Conservation (phyloP, 2,329 filamentous ascomycete species). For the Fusarium compactum region DNA sequence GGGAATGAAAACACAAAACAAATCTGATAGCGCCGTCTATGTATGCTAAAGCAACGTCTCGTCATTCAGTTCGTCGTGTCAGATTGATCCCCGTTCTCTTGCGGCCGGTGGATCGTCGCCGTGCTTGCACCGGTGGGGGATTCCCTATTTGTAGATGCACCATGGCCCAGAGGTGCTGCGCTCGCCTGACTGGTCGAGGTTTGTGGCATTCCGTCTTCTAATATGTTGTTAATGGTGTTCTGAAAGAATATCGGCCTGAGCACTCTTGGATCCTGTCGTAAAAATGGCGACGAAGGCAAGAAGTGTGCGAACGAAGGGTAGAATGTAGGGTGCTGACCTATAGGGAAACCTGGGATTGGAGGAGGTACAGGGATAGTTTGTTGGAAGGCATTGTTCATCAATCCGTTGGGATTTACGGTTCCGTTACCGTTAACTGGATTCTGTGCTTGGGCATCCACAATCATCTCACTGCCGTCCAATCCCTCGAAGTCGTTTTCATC, state of each 20-base stretch:
- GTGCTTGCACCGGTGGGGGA: constrained; percentile 52
- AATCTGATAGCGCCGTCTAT: constrained; percentile 26
- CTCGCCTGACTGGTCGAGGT: constrained; percentile 44
- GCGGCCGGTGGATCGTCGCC: constrained; percentile 51
- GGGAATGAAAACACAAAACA: constrained; percentile 27
- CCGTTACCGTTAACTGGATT: constrained; percentile 40
- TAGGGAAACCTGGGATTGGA: constrained; percentile 40
- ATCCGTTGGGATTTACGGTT: constrained; percentile 10
- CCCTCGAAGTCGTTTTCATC: constrained; percentile 61
- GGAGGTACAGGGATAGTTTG: constrained; percentile 49
- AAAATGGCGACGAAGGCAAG: constrained; percentile 34
- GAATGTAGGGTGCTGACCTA: constrained; percentile 42
- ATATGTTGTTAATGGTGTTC: constrained; percentile 48
- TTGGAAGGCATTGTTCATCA: constrained; percentile 26
- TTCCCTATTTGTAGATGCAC: constrained; percentile 42
- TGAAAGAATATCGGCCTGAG: constrained; percentile 42
- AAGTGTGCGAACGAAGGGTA: constrained; percentile 34
- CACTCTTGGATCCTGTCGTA: constrained; percentile 33
- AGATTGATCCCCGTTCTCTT: constrained; percentile 33
- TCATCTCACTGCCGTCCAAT: constrained; percentile 56
- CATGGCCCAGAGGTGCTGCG: constrained; percentile 46
- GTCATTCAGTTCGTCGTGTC: constrained; percentile 42
- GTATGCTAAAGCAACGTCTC: constrained; percentile 24
- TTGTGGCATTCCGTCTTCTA: constrained; percentile 41
- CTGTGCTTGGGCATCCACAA: constrained; percentile 50